Percentiles rank a stretch among this genome's conserved stretches.
These are phyloP conservation scores for Acanthamoeba culbertsoni DNA, from an alignment of 208 protist genomes.

Conservation along the genomic window DNA sequence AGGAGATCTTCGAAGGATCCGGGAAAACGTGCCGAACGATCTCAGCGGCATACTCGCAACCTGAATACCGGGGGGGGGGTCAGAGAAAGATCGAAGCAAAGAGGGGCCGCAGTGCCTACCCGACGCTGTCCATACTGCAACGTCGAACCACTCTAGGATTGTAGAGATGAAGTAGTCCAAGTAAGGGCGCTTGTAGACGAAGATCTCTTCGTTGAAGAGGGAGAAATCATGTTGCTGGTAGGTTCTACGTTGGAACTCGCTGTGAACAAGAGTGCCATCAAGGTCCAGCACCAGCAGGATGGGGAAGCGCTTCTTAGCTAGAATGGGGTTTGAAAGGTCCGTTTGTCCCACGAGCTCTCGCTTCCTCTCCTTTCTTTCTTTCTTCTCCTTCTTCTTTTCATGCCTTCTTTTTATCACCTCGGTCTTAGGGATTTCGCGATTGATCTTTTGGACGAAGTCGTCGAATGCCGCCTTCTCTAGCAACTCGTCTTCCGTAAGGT, in stretches of 20 bases:
- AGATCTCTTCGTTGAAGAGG: conserved; percentile 57
- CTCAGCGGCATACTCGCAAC: conserved; percentile 44
- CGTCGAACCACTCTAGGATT: conserved; percentile 50
- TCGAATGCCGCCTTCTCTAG: neutral
- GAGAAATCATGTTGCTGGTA: conserved; percentile 29
- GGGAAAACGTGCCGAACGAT: conserved; percentile 36
- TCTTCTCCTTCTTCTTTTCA: neutral
- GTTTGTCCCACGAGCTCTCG: neutral
- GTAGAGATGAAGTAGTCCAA: conserved; percentile 13
- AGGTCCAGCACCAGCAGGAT: conserved; percentile 1
- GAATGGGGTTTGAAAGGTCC: neutral
- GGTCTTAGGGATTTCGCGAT: conserved; percentile 1
- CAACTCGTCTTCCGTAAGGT: neutral
- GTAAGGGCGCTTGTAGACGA: conserved; percentile 54
- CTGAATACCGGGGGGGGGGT: neutral
- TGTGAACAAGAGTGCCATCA: conserved; percentile 42
- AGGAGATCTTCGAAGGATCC: neutral
- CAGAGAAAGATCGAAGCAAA: neutral
- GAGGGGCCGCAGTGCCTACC: neutral
- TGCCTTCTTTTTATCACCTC: neutral
- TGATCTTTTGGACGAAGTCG: neutral
- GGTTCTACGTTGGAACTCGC: conserved; percentile 19
- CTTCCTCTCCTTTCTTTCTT: neutral
- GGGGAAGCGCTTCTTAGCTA: neutral
- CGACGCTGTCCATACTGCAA: conserved; percentile 47